Base-by-base conservation (phyloP, 2,329 filamentous ascomycete genomes). In the Pseudogymnoascus sp. region DNA sequence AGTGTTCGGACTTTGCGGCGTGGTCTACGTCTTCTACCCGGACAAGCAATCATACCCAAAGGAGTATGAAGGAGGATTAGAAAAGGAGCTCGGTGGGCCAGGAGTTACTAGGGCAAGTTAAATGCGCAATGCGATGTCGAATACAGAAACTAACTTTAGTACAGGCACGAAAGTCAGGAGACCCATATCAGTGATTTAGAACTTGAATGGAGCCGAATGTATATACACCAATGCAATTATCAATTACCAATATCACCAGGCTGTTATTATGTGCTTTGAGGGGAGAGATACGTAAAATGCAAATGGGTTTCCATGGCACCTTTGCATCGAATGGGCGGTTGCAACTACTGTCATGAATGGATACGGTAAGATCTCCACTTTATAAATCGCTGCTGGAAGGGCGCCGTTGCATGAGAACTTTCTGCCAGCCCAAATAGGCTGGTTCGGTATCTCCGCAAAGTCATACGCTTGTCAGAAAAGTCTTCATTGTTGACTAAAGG, bases 31-130 rank as follows among this genome's bases (percentile, higher is more conserved):
- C 63, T 79, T 80, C 69, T 92, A 92, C 67, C 88, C 89, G 19
- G 89, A 92, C 71, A 84, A 79, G 72, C 81, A 80, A 45, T 81
- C 85, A 30, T 84, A 78, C 64, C 88, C 88, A 8, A 81, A 84
- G 62, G 85, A 86, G 67, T 94, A 86, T 69, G 83, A 85, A 68
- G 84, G 79, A 64, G 89, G 89, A 19, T 72, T 94, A 64, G 82
- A 90, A 73, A 80, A 80, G 69, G 89, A 92, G 71, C 75, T 94
- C 62, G 89, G 89, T 62, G 89, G 89, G 8, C 72, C 82, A 26
- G 81, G 82, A 68, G 85, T 85, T 61, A 63, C 84, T 59, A 78
- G 81, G 74, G 88, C 90, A 76, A 74, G 86, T 79, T 60, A 38
- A 28, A 18, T 57, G 28, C 30, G 23, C 8, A 34, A 18, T 19